Evolutionary conservation across 1,284 basidiomycete genomes (phyloP).

Genomic region (Fomitopsis palustris): DNA sequence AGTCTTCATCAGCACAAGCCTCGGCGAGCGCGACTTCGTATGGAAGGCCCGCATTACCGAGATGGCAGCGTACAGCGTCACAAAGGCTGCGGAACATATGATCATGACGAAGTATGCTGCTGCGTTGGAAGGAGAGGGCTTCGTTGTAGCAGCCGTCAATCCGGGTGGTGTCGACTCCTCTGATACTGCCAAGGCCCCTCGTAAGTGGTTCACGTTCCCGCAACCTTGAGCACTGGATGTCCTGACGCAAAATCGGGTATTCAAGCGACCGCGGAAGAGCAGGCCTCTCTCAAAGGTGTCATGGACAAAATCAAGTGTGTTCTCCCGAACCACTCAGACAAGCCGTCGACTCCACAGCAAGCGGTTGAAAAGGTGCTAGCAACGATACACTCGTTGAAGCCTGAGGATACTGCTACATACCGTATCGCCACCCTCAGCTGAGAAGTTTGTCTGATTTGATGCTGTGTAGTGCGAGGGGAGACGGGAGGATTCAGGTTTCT

Average conservation of each 20-base stretch:
- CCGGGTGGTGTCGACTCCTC: constrained; percentile 33
- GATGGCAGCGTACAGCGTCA: constrained; percentile 30
- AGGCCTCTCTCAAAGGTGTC: not conserved
- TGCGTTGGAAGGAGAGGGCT: constrained; percentile 30
- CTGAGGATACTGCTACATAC: too few species aligned
- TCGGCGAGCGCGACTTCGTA: constrained; percentile 28
- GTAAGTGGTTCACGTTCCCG: not conserved
- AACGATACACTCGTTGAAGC: too few species aligned
- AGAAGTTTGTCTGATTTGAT: too few species aligned
- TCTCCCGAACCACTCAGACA: not conserved
- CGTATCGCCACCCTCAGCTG: too few species aligned
- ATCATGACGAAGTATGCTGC: constrained; percentile 37
- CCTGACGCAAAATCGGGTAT: not conserved
- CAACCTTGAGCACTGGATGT: not conserved
- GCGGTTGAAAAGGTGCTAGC: not conserved
- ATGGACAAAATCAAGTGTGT: not conserved
- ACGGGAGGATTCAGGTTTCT: too few species aligned
- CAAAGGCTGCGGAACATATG: constrained; percentile 38
- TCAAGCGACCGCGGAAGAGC: not conserved
- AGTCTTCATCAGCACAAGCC: constrained; percentile 28
- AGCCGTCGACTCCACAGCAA: not conserved
- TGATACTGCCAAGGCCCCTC: not conserved
- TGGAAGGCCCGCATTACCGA: constrained; percentile 9
- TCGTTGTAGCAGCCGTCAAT: constrained; percentile 32
- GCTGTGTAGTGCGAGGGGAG: too few species aligned